A percentile compares a stretch with the other conserved stretches of the same genome.
These are phyloP conservation scores for Psilocybe cubensis DNA, from an alignment of 768 basidiomycete genomes.

Conservation along the genomic window DNA sequence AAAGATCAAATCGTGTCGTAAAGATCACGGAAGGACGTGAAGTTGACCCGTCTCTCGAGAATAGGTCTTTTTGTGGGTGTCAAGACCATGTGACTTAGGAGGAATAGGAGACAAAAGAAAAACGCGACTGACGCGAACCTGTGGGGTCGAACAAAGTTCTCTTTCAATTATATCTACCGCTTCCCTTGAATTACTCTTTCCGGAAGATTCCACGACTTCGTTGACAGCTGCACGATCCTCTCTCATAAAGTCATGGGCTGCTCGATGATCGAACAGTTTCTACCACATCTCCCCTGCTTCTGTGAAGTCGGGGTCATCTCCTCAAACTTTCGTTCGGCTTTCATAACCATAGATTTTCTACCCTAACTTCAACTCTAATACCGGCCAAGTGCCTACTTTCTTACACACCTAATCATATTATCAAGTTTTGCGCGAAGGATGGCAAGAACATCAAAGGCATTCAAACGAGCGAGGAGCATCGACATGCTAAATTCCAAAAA, in stretches of 20 bases:
- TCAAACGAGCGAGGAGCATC: background rate
- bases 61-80: conserved; percentile 2
- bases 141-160: background rate
- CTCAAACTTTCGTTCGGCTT: background rate
- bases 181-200: background rate
- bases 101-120: background rate
- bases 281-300: background rate
- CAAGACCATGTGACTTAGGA: background rate
- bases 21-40: background rate
- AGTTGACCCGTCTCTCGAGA: background rate
- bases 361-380: background rate
- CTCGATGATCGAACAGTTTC: background rate
- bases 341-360: background rate
- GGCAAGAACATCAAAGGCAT: background rate
- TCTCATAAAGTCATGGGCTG: background rate
- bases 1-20: background rate
- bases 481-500: background rate
- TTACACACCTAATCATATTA: background rate
- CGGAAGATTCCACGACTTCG: background rate
- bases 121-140: background rate
- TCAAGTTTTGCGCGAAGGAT: background rate
- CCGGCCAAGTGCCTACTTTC: background rate
- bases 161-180: background rate
- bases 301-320: conserved; percentile 7
- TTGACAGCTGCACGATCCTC: background rate